Evolutionary conservation across 108 stramenopile genomes (phyloP), one percentile per base, ranked within the genome.

Genomic region (Fragilariopsis cylindrus): DNA sequence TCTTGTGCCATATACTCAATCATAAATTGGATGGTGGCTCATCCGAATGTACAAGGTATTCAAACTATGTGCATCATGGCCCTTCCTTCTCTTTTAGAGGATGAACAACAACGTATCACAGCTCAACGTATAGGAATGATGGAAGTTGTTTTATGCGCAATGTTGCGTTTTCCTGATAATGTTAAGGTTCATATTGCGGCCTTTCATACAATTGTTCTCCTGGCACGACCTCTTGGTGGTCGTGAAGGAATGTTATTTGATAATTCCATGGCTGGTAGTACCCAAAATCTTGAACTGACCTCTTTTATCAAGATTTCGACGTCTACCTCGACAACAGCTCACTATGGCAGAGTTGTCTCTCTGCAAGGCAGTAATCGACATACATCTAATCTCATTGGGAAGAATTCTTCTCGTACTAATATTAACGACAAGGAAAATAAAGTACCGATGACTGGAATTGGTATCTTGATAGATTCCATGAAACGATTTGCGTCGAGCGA

Each of bases 171-270:
- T 52, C 92, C 92, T 15, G 81, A 91, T 57, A 82, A 79, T 64
- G 84, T 81, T 7, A 69, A 82, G 30, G 83, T 93, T n/a, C 90
- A 93, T 68, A 91, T 85, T 3, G 87, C 87, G 4, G 90, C 88
- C 60, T 91, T 94, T 45, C 96, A 93, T 76, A 87, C 92, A 21
- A 80, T 96, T 16, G 96, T 96, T 5, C 81, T 96, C 7, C 84
- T 94, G n/a, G 96, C 92, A 19, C 81, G 96, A 19, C 96, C 96
- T 63, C 84, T 93, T 45, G 96, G 96, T 5, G 92, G 96, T 45
- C 76, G 86, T 74, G 96, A 96, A 77, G 96, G 96, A 7, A 93
- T 88, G 90, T 87, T 96, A 3, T 91, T 93, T 57, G 89, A 90
- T 80, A 72, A 81, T 13, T 84, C 89, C 43, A 92, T 91, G 87